Evolutionary conservation across 169 alveolate genomes (phyloP).

Genomic region (Eimeria tenella): DNA sequence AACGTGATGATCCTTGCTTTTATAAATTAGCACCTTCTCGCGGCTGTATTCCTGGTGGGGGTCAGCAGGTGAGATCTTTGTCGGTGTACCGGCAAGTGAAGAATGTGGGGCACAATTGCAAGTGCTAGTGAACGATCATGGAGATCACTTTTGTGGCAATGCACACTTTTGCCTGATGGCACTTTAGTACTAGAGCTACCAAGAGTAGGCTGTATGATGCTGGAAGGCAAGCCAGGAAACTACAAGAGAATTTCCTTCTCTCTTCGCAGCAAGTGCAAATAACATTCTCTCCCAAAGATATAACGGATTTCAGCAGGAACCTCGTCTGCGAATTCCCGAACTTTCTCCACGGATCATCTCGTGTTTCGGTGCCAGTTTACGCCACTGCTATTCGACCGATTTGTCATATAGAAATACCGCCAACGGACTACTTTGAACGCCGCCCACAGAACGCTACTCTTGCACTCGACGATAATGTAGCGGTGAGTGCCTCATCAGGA

Average conservation of each 20-base stretch:
- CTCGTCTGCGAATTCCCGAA: slow-evolving; percentile 73
- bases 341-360: slow-evolving; percentile 71
- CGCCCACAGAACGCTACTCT: slow-evolving; percentile 51
- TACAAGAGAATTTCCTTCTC: no score
- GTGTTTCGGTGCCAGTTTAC: slow-evolving; percentile 50
- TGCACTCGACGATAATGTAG: slow-evolving; percentile 23
- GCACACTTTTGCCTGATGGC: no score
- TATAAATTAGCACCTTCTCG: slow-evolving; percentile 55
- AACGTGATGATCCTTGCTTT: slow-evolving; percentile 68
- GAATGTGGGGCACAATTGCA: background rate
- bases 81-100: background rate
- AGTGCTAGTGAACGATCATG: background rate
- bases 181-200: no score
- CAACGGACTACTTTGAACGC: slow-evolving; percentile 75
- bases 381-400: slow-evolving; percentile 90
- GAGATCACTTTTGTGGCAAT: no score
- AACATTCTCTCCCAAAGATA: slow-evolving; percentile 82
- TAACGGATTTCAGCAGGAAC: slow-evolving; percentile 74
- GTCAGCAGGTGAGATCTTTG: slow-evolving; percentile 40
- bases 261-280: slow-evolving; percentile 57
- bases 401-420: slow-evolving; percentile 93
- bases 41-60: slow-evolving; percentile 52
- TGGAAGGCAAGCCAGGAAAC: no score
- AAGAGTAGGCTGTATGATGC: no score
- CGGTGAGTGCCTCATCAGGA: slow-evolving; percentile 7